Conservation (phyloP, 2,329 filamentous ascomycete genomes). For the Colletotrichum sojae region DNA sequence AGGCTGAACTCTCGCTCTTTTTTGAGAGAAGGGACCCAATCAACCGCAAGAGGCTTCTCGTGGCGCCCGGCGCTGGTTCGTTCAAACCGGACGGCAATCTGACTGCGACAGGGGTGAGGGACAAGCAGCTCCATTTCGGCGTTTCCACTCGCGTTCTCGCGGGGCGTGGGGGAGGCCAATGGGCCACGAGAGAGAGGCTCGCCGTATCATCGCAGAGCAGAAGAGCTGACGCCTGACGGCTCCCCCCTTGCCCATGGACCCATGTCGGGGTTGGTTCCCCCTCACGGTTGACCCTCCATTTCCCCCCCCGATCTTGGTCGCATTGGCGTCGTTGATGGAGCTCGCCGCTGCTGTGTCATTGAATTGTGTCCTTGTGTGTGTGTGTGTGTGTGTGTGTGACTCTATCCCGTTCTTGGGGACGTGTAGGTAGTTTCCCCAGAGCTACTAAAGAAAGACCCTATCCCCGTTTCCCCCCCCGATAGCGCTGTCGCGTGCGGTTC, state of each 20-base stretch:
- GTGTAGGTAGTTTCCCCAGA: not conserved
- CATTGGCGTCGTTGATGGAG: slow-evolving; percentile 32
- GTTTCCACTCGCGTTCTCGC: slow-evolving; percentile 29
- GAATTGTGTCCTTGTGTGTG: slow-evolving; percentile 34
- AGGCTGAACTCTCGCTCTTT: too few relatives aligned
- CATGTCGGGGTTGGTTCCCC: slow-evolving; percentile 1
- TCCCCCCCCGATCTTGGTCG: slow-evolving; percentile 32
- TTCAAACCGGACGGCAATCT: not conserved
- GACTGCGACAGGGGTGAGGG: not conserved
- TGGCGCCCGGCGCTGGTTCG: not conserved
- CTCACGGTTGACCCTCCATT: not conserved
- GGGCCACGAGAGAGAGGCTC: slow-evolving; percentile 3
- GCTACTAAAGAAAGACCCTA: slow-evolving; percentile 32
- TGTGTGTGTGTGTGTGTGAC: slow-evolving; percentile 25
- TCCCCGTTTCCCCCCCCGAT: slow-evolving; percentile 8
- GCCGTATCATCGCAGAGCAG: slow-evolving; percentile 4
- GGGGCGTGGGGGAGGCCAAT: slow-evolving; percentile 34
- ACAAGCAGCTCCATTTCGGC: slow-evolving; percentile 12
- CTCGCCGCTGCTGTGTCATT: slow-evolving; percentile 32
- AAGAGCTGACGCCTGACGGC: not conserved
- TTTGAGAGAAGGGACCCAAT: too few relatives aligned
- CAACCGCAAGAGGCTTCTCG: too few relatives aligned
- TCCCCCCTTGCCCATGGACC: not conserved
- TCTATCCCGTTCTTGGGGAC: not conserved
- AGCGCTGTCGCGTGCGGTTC: slow-evolving; percentile 12